Evolutionary conservation across 2,329 filamentous ascomycete genomes (phyloP).

Genomic region (Talaromyces piceae): DNA sequence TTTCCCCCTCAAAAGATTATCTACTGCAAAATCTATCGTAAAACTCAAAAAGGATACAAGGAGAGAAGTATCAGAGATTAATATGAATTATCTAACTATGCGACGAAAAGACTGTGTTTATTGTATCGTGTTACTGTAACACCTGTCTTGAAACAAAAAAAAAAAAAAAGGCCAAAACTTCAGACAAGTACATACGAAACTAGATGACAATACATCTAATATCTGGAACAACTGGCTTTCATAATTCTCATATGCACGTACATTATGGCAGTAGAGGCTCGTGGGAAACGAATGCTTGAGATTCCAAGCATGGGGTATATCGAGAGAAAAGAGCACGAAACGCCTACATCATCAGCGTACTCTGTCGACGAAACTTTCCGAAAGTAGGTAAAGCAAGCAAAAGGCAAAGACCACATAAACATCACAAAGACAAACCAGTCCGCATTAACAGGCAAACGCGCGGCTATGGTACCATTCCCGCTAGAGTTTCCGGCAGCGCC

Average conservation of each 20-base stretch:
- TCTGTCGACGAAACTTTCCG: not conserved
- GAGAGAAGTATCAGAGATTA: not conserved
- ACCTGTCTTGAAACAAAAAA: not conserved
- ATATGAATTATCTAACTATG: not conserved
- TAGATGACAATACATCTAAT: not conserved
- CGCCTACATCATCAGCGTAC: not conserved
- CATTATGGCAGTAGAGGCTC: slow-evolving; percentile 2
- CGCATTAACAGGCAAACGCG: not conserved
- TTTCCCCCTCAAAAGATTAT: no score
- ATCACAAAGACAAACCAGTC: not conserved
- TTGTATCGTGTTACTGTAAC: no score
- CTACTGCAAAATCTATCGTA: no score
- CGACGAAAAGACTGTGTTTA: not conserved
- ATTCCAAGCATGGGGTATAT: slow-evolving; percentile 3
- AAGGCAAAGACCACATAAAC: not conserved
- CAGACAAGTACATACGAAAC: not conserved
- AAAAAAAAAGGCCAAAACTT: not conserved
- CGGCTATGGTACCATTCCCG: slow-evolving; percentile 14
- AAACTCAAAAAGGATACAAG: no score
- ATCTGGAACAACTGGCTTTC: not conserved
- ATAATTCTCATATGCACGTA: slow-evolving; percentile 9
- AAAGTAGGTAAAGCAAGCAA: not conserved
- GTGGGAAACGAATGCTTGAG: not conserved
- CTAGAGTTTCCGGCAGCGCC: slow-evolving; percentile 22
- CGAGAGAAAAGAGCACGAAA: not conserved